Evolutionary conservation across 169 alveolate genomes (phyloP), one percentile per base, ranked within the genome.

Genomic region (Theileria annulata): DNA sequence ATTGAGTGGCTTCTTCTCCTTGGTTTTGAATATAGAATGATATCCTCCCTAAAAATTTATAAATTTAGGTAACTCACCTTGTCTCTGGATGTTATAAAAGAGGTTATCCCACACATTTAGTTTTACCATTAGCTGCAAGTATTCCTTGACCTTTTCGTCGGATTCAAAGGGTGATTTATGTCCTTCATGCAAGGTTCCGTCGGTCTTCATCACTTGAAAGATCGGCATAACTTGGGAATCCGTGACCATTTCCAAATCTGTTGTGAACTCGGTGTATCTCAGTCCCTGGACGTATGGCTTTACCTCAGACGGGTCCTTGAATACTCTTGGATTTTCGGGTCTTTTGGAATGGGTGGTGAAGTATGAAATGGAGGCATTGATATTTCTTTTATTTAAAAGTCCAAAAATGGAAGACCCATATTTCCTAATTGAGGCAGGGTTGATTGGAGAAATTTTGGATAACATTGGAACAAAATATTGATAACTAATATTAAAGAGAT

Each of bases 1-100:
- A 93, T 31, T 95, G 97, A 12, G 96, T 90, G 9, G 98, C 99
- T 72, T 96, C 98, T 88, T 97, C 99, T 23, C 99, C 99, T 27
- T 90, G 87, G 70, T 94, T 92, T 63, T 97, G 95, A 95, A 97
- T 96, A 85, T 97, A 97, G 90, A 97, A 97, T 30, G 98, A 93
- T 10, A 96, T 96, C 71, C 97, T 79, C 8, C 97, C 96, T 78
- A 49, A 21, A 25, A 19, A 19, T 19, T 10, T 10, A 19, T 48
- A 21, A n/a, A 17, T 12, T 49, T 13, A n/a, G 13, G 19, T 1
- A 37, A 42, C 59, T 75, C 31, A 35, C 96, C 97, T 80, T 94
- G 97, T 17, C 97, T 87, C 71, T 94, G 97, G 74, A 94, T 92
- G 54, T 92, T 89, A 80, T 92, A 83, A 82, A 93, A 77, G 30